Evolutionary conservation across 371 early-diverging fungal species (phyloP), one percentile per base, ranked within the genome.

Genomic region (Chytridium lagenaria): DNA sequence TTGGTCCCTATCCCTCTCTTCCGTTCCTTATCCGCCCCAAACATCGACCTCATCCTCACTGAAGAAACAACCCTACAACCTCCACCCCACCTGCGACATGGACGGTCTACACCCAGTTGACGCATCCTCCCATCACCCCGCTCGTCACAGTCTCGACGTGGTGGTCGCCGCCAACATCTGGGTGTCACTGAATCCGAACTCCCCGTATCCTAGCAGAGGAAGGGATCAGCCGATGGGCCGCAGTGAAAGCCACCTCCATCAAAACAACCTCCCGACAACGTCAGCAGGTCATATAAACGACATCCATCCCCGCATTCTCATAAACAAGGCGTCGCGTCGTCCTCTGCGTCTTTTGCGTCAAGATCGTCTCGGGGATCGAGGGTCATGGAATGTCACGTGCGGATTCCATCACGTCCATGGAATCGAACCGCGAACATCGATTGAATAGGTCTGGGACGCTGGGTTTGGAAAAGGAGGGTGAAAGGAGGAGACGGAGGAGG

Each of bases 191-290:
- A 51, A 51, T 19, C 49, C 2, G 52, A 51, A 33, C 51, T 68
- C 51, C 50, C 15, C 7, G 52, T 30, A 10, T 49, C 5, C 31
- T 68, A 7, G 51, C 50, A 33, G 51, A 51, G 22, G 68, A 68
- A 40, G 68, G 68, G 28, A 68, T 68, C 52, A 68, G 68, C 52
- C 19, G 52, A 23, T 68, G 68, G 68, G 68, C 68, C 19, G 68
- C 52, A 19, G 36, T 68, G 22, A 49, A 40, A 30, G 68, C 68
- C 26, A 66, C 66, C 12, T 33, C 61, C 10, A 34, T 61, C 36
- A 52, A 26, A 26, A 23, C 55, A 15, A 5, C 55, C 5, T 52
- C 44, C n/a, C n/a, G n/a, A n/a, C n/a, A n/a, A n/a, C n/a, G n/a
- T n/a, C n/a, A n/a, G n/a, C n/a, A n/a, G n/a, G n/a, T n/a, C n/a